Base-by-base conservation (phyloP, 2,329 filamentous ascomycete species). In the Botryotinia calthae region DNA sequence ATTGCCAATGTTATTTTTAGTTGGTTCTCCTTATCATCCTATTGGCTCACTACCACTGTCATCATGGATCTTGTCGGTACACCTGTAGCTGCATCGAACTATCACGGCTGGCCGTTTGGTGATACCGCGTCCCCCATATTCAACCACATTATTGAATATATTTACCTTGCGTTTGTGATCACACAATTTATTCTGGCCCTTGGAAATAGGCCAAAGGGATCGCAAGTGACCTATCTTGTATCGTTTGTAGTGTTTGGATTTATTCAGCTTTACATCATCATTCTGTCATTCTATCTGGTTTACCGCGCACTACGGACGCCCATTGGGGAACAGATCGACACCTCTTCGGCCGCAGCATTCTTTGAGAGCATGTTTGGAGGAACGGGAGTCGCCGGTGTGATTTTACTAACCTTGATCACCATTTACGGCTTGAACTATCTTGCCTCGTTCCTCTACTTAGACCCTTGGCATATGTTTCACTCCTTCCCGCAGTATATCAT, bases 391-490 rank as follows among this genome's bases (percentile, higher is more conserved):
- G 91, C 93, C 58, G 95, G 95, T 85, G 95, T 98, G 81, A 98
- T 99, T 81, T 89, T 99, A 78, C 91, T 99, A 77, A 95, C 96
- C 18, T 86, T 99, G 77, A 89, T 95, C 75, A 93, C 96, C 75
- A 99, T 97, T 72, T 98, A 97, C 81, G 96, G 96, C 83, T 89
- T 99, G 73, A 98, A 99, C 89, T 98, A 94, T 81, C 86, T 98
- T 73, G 95, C 95, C 12, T 98, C 95, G 3, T 98, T 99, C 88
- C 85, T 99, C 84, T 99, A 99, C 85, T 87, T 98, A 79, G 96
- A 99, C 83, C 96, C 96, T 37, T 99, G 96, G 96, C 96, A 99
- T 88, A 98, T 99, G 96, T 97, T 99, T 86, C 96, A 96, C 81
- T 98, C 95, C 4, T 99, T 97, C 89, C 92, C 92, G n/a, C 90